Conservation (phyloP, 2,329 filamentous ascomycete genomes). For the Fusarium nematophilum region DNA sequence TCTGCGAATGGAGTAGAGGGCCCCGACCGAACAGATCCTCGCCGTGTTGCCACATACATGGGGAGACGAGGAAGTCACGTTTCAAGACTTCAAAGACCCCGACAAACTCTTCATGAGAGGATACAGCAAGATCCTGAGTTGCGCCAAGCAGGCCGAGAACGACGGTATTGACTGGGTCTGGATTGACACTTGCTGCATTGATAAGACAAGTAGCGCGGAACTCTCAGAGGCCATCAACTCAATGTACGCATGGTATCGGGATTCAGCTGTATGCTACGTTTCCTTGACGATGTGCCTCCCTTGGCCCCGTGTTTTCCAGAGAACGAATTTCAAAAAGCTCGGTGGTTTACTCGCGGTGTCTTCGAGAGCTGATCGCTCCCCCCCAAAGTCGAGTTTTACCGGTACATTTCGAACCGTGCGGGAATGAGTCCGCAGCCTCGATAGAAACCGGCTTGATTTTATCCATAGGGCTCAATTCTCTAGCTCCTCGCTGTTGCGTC, state of each 20-base stretch:
- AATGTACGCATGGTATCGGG: slow-evolving; percentile 28
- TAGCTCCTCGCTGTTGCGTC: no score
- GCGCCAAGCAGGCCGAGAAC: background rate
- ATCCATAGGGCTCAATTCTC: no score
- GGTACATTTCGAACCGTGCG: no score
- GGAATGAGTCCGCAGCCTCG: no score
- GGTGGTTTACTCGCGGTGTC: slow-evolving; percentile 40
- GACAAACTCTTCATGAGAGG: background rate
- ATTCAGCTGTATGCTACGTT: slow-evolving; percentile 37
- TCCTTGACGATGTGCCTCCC: slow-evolving; percentile 30
- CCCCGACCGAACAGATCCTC: background rate
- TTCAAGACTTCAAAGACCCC: background rate
- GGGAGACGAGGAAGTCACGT: slow-evolving; percentile 4
- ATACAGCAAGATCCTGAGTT: background rate
- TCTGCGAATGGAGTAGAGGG: no score
- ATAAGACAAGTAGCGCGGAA: slow-evolving; percentile 32
- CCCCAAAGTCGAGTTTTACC: slow-evolving; percentile 27
- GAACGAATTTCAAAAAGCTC: slow-evolving; percentile 11
- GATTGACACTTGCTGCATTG: slow-evolving; percentile 32
- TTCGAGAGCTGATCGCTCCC: slow-evolving; percentile 43
- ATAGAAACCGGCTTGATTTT: no score
- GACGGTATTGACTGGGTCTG: slow-evolving; percentile 1
- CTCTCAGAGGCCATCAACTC: slow-evolving; percentile 31
- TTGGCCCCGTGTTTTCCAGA: background rate
- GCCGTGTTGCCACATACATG: slow-evolving; percentile 7